Conservation (phyloP, 2,329 filamentous ascomycete species). For the Pestalotiopsis sp. region DNA sequence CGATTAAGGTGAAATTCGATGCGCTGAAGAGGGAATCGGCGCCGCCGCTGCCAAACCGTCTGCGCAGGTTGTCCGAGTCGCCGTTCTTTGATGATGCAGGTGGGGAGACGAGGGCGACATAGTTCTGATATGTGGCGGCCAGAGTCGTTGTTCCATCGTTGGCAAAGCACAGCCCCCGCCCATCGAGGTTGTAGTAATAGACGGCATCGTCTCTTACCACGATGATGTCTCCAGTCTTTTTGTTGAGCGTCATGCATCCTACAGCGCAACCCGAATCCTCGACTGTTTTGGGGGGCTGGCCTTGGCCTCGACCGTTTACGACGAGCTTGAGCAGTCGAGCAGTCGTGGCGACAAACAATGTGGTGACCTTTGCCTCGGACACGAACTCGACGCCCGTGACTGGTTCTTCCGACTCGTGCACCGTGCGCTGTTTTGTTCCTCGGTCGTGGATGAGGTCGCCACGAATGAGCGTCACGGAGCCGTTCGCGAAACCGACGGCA, state of each 20-base stretch:
- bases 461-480: slow-evolving; percentile 87
- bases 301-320: slow-evolving; percentile 85
- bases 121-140: slow-evolving; percentile 78
- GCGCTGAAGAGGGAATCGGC: slow-evolving; percentile 82
- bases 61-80: slow-evolving; percentile 60
- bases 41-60: slow-evolving; percentile 71
- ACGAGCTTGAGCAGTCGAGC: slow-evolving; percentile 82
- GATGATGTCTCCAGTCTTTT: slow-evolving; percentile 77
- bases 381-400: slow-evolving; percentile 86
- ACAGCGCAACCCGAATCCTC: slow-evolving; percentile 89
- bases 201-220: slow-evolving; percentile 95
- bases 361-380: slow-evolving; percentile 62
- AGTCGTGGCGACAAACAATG: slow-evolving; percentile 90
- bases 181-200: slow-evolving; percentile 86
- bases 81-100: slow-evolving; percentile 54
- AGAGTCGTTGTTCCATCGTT: slow-evolving; percentile 90
- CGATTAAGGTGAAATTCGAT: slow-evolving; percentile 86
- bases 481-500: slow-evolving; percentile 94
- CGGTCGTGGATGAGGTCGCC: slow-evolving; percentile 95
- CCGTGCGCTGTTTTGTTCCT: slow-evolving; percentile 88
- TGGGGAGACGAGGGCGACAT: slow-evolving; percentile 83
- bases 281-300: slow-evolving; percentile 81
- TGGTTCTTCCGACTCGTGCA: slow-evolving; percentile 95
- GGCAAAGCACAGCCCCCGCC: slow-evolving; percentile 82
- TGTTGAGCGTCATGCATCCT: slow-evolving; percentile 92